Evolutionary conservation across 1,284 basidiomycete genomes (phyloP), one percentile per base, ranked within the genome.

Genomic region (Melampsora americana): DNA sequence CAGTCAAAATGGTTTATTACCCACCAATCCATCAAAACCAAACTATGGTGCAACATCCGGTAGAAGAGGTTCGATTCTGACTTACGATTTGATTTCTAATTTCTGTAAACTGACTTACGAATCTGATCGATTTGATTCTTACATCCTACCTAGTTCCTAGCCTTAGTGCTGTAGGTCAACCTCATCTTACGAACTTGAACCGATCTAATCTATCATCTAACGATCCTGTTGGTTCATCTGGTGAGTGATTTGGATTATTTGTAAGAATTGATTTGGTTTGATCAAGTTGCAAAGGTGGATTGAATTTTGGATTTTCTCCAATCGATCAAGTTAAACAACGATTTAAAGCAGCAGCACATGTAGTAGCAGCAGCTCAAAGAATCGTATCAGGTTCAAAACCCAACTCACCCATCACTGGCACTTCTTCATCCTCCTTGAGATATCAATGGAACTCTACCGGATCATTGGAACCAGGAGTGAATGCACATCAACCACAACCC

Each of bases 401-500:
- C 50, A 23, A n/a, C n/a, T n/a, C n/a, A n/a, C n/a, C n/a, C n/a
- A n/a, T n/a, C n/a, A n/a, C n/a, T n/a, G n/a, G n/a, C 35, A 39
- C 35, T 14, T 14, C 9, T 0, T 44, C 53, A 28, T 28, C 53
- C 4, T 56, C 53, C 9, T 44, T 14, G n/a, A n/a, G 53, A 28
- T 70, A 70, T 26, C 69, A 61, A 48, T 70, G 69, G 69, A 48
- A 26, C n/a, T 60, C 53, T 16, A 18, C 59, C 5, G 53, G 69
- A 18, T 42, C 35, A 46, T 20, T 46, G 28, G 69, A 70, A 35
- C 59, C 69, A 3, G 69, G 69, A 44, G 44, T 70, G 32, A 70
- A 70, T 46, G 50, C 69, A 28, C 42, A 70, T 56, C 56, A 62
- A 28, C 69, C 69, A 9, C 69, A 70, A 46, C 69, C 59, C 14